These are phyloP conservation scores for Pseudevernia furfuracea DNA, from an alignment of 495 filamentous ascomycete genomes.

Conservation along the genomic window DNA sequence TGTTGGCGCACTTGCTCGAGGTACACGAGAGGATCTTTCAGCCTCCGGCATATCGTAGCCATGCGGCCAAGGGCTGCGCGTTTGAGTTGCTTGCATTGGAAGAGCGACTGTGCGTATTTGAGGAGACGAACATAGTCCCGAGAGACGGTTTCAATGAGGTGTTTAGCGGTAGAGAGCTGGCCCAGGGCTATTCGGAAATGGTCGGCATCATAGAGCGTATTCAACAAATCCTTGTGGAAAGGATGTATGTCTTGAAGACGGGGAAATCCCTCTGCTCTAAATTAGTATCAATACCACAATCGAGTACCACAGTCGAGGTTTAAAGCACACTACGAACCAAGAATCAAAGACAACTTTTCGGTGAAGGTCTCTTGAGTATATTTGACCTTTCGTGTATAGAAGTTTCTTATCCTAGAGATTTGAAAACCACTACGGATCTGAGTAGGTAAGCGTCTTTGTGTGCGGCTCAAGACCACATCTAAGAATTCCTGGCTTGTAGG, in stretches of 20 bases:
- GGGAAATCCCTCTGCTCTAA: slow-evolving; percentile 65
- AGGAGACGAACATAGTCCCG: slow-evolving; percentile 89
- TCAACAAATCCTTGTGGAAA: slow-evolving; percentile 84
- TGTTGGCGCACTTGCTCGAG: slow-evolving; percentile 97
- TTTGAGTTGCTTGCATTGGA: slow-evolving; percentile 93
- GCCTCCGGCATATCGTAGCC: slow-evolving; percentile 87
- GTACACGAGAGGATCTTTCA: slow-evolving; percentile 91
- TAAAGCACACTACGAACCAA: slow-evolving; percentile 30
- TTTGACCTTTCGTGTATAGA: slow-evolving; percentile 98
- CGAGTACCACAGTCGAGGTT: too few species aligned
- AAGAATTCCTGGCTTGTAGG: slow-evolving; percentile 92
- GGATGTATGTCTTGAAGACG: slow-evolving; percentile 93
- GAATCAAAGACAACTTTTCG: slow-evolving; percentile 82
- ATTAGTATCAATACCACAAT: not conserved
- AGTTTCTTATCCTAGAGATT: slow-evolving; percentile 90
- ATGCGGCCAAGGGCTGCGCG: slow-evolving; percentile 83
- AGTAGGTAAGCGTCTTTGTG: slow-evolving; percentile 88
- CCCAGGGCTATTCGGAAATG: slow-evolving; percentile 96
- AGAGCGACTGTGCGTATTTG: slow-evolving; percentile 93
- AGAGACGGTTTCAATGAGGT: slow-evolving; percentile 89
- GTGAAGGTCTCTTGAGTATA: slow-evolving; percentile 96
- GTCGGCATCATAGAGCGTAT: slow-evolving; percentile 90
- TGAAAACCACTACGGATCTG: slow-evolving; percentile 95
- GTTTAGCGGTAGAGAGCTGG: slow-evolving; percentile 90
- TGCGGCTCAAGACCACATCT: slow-evolving; percentile 90